Evolutionary conservation across 2,329 filamentous ascomycete species (phyloP).

Genomic region (Fusarium sp.): DNA sequence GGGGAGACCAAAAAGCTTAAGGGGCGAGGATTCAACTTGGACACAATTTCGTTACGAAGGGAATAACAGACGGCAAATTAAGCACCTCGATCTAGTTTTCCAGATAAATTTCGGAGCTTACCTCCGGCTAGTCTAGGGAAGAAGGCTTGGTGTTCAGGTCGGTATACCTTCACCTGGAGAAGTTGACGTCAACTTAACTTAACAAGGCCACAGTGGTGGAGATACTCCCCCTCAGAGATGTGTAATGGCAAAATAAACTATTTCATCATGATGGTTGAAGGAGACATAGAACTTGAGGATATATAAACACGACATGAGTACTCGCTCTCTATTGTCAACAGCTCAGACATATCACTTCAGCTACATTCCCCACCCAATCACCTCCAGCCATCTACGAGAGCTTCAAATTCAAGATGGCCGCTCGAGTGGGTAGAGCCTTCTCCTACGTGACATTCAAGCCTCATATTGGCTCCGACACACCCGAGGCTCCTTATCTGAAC

Average conservation of each 20-base stretch:
- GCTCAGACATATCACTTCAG: not conserved
- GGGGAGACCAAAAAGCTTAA: slow-evolving; percentile 6
- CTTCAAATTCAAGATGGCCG: not conserved
- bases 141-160: not conserved
- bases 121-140: slow-evolving; percentile 26
- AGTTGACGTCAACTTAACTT: slow-evolving; percentile 35
- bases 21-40: slow-evolving; percentile 2
- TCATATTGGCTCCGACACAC: not conserved
- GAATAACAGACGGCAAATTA: not conserved
- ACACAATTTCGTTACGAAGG: not conserved
- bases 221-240: not conserved
- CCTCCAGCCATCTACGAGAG: not conserved
- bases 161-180: slow-evolving; percentile 18
- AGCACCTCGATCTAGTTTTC: not conserved
- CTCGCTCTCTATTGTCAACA: not conserved
- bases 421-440: not conserved
- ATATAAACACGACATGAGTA: slow-evolving; percentile 15
- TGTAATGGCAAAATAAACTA: not conserved
- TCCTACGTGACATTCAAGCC: slow-evolving; percentile 21
- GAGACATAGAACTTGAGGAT: not conserved
- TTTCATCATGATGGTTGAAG: slow-evolving; percentile 12
- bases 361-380: not conserved
- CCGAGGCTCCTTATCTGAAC: slow-evolving; percentile 58
- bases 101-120: slow-evolving; percentile 20
- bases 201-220: slow-evolving; percentile 9